These are phyloP conservation scores for Mycogone perniciosa DNA, from an alignment of 2,329 filamentous ascomycete species.

Conservation along the genomic window DNA sequence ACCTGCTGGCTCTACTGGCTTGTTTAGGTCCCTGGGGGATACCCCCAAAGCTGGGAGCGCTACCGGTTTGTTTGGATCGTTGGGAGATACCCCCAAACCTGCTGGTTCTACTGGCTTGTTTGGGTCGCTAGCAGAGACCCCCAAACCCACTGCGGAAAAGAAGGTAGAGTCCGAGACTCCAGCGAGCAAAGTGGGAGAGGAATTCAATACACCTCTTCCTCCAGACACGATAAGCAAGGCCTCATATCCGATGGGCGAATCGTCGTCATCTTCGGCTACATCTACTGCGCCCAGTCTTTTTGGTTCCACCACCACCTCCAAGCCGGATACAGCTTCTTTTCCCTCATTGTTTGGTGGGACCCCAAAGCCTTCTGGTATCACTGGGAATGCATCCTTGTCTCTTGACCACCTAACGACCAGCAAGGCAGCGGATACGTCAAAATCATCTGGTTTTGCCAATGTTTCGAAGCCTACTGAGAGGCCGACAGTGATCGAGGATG, in stretches of 20 bases:
- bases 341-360: constrained; percentile 28
- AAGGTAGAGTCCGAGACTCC: constrained; percentile 22
- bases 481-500: constrained; percentile 18
- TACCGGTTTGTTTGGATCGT: constrained; percentile 19
- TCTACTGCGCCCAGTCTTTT: constrained; percentile 29
- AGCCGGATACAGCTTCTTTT: constrained; percentile 30
- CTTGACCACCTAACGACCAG: constrained; percentile 5
- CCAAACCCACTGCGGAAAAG: constrained; percentile 16
- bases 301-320: constrained; percentile 23
- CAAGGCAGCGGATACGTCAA: constrained; percentile 18
- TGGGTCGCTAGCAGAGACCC: constrained; percentile 13
- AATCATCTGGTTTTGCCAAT: constrained; percentile 30
- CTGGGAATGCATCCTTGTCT: constrained; percentile 12
- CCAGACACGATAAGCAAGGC: constrained; percentile 51
- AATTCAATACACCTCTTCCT: constrained; percentile 41
- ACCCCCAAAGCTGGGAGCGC: constrained; percentile 18
- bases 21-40: constrained; percentile 20
- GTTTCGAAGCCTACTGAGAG: constrained; percentile 19
- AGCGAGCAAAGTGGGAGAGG: constrained; percentile 32
- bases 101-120: constrained; percentile 20
- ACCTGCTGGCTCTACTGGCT: constrained; percentile 16
- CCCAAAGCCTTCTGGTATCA: constrained; percentile 15
- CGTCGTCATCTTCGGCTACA: constrained; percentile 45
- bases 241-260: constrained; percentile 43
- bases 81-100: constrained; percentile 19